phyloP scores from a whole-genome alignment of 768 basidiomycete genomes.

The Lactifluus volemus region DNA sequence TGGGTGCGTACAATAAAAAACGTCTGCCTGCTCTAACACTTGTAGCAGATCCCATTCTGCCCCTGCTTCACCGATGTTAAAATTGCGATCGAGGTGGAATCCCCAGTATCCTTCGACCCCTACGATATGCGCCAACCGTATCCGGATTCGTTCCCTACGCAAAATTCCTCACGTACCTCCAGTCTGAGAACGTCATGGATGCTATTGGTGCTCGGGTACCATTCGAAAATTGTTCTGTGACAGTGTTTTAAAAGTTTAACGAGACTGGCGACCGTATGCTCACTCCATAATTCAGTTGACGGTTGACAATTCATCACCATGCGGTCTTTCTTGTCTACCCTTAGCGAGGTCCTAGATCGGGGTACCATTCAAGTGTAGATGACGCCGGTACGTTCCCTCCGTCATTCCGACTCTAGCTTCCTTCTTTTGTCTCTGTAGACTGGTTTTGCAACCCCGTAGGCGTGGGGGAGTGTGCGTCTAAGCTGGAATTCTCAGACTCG shows the following conservation, averaged over 20 bases:
- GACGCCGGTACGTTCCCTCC: too few relatives aligned
- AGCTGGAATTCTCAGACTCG: too few relatives aligned
- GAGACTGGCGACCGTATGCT: constrained; percentile 40
- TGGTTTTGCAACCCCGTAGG: too few relatives aligned
- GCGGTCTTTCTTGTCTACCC: not conserved
- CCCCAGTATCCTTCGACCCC: constrained; percentile 36
- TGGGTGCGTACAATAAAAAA: constrained; percentile 21
- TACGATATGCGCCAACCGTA: constrained; percentile 32
- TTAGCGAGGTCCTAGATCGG: not conserved
- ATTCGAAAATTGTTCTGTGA: constrained; percentile 28
- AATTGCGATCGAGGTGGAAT: constrained; percentile 31
- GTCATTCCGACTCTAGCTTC: too few relatives aligned
- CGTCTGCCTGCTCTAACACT: constrained; percentile 38
- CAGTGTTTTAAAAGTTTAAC: constrained; percentile 33
- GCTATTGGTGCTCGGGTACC: constrained; percentile 31
- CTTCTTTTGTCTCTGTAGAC: too few relatives aligned
- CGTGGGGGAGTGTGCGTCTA: too few relatives aligned
- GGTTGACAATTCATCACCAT: constrained; percentile 23
- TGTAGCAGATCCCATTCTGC: constrained; percentile 37
- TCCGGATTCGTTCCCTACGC: constrained; percentile 35
- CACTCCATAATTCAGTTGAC: constrained; percentile 3
- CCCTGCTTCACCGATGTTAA: constrained; percentile 41
- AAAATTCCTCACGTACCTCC: constrained; percentile 20
- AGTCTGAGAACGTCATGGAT: constrained; percentile 20
- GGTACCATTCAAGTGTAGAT: constrained; percentile 28